A percentile compares a stretch with the other conserved stretches of the same genome.
phyloP scores from a whole-genome alignment of 2,329 filamentous ascomycete species.

The Paradendryphiella salina region DNA sequence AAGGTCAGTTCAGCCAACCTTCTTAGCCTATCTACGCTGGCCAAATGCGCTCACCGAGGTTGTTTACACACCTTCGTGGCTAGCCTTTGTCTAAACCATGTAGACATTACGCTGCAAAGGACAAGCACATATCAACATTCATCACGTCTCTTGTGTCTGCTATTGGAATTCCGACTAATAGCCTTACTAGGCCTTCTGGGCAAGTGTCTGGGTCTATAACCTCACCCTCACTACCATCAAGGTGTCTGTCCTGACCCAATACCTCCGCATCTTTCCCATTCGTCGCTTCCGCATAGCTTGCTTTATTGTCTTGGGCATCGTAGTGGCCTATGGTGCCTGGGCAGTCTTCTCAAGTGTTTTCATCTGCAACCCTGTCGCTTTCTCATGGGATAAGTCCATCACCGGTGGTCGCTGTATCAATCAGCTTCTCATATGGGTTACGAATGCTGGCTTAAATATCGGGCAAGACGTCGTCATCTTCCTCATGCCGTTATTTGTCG shows the following conservation, averaged over 20 bases:
- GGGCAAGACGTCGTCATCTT: conserved; percentile 40
- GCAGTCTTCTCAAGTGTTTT: conserved; percentile 41
- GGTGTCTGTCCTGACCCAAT: conserved; percentile 40
- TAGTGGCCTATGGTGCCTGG: conserved; percentile 34
- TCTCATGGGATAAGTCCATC: conserved; percentile 40
- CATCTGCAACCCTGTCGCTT: conserved; percentile 37
- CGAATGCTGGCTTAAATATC: conserved; percentile 41
- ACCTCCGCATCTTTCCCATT: conserved; percentile 37
- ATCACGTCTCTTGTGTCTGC: too few relatives aligned
- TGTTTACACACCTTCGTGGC: background rate
- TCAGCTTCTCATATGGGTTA: conserved; percentile 36
- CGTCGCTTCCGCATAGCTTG: conserved; percentile 35
- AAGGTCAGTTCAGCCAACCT: conserved; percentile 17
- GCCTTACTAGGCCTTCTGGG: conserved; percentile 39
- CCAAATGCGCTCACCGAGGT: background rate
- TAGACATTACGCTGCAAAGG: too few relatives aligned
- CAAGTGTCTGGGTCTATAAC: conserved; percentile 40
- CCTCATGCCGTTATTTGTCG: conserved; percentile 37
- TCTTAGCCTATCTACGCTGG: background rate
- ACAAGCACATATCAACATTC: background rate
- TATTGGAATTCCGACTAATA: conserved; percentile 14
- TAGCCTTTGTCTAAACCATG: background rate
- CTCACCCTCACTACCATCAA: conserved; percentile 40
- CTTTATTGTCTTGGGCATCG: conserved; percentile 32
- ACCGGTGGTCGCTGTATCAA: conserved; percentile 37